Base-by-base conservation (phyloP, 805 yeast genomes). In the Crinitomyces ghanaensis region DNA sequence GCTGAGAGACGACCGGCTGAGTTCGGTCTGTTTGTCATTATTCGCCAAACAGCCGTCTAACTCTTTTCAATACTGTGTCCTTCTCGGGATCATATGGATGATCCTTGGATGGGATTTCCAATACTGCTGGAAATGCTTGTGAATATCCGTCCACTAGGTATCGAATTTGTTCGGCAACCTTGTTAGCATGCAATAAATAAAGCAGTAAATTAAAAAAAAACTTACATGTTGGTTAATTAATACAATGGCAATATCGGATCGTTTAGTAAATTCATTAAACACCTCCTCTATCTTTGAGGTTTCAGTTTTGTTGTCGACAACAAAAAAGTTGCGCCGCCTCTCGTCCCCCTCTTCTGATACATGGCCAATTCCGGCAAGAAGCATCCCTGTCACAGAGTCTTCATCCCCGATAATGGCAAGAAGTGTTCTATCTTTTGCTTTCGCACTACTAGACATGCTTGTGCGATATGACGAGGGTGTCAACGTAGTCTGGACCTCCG, bases 61-160 rank as follows among this genome's bases (percentile, higher is more conserved):
- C 98, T 56, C 94, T 80, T 61, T 88, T 77, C 59, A 91, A 68
- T 26, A 91, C 85, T 14, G 94, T 79, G 59, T 91, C 98, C 73
- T 88, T 91, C 57, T 88, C 97, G 14, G 98, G 98, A 57, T 91
- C 93, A 57, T 91, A 91, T 15, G 98, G 97, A 57, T 91, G 97
- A 53, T 91, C 98, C 64, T 91, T 91, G 11, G 96, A 84, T 18
- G 98, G 98, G 41, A 91, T 91, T 61, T 91, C 98, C 51, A 91
- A 66, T 30, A 91, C 74, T 2, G 98, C 96, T 6, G 98, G 98
- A 60, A 91, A 91, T 7, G 98, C 94, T 43, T 76, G 73, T 12
- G 93, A 74, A 60, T 70, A 91, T 30, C 72, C 67, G 50, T 91
- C 98, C 29, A 91, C 84, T 44, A 70, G 68, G 44, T 68, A 67